Base-by-base conservation (phyloP, 129 eudicot species). In the Pseudognaphalium luteoalbum region DNA sequence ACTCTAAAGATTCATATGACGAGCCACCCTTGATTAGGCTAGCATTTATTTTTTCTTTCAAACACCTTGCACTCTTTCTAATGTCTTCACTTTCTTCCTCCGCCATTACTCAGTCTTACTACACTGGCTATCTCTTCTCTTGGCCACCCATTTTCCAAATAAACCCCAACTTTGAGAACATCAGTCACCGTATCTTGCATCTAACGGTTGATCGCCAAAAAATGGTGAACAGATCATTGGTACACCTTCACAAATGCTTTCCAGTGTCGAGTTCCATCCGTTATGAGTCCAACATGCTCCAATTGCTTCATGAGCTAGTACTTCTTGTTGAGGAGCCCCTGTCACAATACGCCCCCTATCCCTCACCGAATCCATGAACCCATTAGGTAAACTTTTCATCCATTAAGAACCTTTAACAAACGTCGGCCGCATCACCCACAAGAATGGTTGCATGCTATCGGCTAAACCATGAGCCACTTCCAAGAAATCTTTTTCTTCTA, bases 251-350 rank as follows among this genome's bases (percentile, higher is more conserved):
- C 76, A 71, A 12, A 85, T 66, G 67, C 86, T 85, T 65, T 85
- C 89, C 25, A 85, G 0, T 3, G 86, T 82, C n/a, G 89, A 85
- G 54, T 86, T 86, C 89, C 89, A 86, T 66, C 89, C 87, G 29
- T 59, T 86, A 15, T 86, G 89, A 50, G 89, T 85, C 84, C 85
- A 71, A 80, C 82, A 85, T 0, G 74, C 86, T 1, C 89, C 86
- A 0, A 37, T 50, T 3, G 89, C 82, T 59, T 61, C 47, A 60
- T 85, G 86, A 10, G 80, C 86, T 19, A 85, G 47, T 10, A 85
- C 89, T 70, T 74, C 84, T 54, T 82, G 84, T 25, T 85, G 89
- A 60, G 86, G 86, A 9, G 76, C 82, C 89, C 89, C 82, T 68
- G 68, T 66, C 34, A 86, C 87, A 2, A 86, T 73, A 29, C 71